Conservation (phyloP, 805 yeast species). For the Monosporozyma solicola region DNA sequence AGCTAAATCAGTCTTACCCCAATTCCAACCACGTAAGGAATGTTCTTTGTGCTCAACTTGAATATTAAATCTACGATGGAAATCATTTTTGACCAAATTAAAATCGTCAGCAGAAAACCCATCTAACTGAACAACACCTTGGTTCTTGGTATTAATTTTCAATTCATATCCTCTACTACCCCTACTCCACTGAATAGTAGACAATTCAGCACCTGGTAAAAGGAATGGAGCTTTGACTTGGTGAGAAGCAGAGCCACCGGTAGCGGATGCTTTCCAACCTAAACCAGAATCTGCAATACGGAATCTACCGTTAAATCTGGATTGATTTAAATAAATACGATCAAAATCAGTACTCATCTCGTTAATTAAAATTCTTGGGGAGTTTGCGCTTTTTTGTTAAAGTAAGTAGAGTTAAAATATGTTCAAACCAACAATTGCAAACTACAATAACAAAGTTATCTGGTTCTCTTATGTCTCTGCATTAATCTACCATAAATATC, state of each 20-base stretch:
- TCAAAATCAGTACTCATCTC: slow-evolving; percentile 64
- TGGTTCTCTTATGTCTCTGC: not conserved
- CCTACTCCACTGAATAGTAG: slow-evolving; percentile 81
- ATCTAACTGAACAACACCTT: slow-evolving; percentile 79
- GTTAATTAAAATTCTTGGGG: not conserved
- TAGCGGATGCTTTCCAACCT: slow-evolving; percentile 76
- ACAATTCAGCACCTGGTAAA: slow-evolving; percentile 77
- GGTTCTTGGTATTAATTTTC: slow-evolving; percentile 78
- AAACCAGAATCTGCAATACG: slow-evolving; percentile 95
- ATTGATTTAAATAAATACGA: slow-evolving; percentile 80
- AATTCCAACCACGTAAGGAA: slow-evolving; percentile 96
- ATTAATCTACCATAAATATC: not conserved
- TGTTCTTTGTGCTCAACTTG: slow-evolving; percentile 81
- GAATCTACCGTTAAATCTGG: slow-evolving; percentile 75
- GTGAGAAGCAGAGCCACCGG: slow-evolving; percentile 34
- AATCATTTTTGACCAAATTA: slow-evolving; percentile 68
- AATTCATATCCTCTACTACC: slow-evolving; percentile 89
- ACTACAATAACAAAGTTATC: not conserved
- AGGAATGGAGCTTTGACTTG: slow-evolving; percentile 65
- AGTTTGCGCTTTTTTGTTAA: not conserved
- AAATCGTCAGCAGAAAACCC: slow-evolving; percentile 87
- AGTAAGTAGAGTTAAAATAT: not conserved
- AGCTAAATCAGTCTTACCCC: slow-evolving; percentile 93
- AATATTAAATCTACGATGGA: slow-evolving; percentile 66
- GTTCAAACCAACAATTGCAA: not conserved